These are phyloP conservation scores for Pseudognaphalium luteoalbum DNA, from an alignment of 129 eudicot species.

Conservation along the genomic window DNA sequence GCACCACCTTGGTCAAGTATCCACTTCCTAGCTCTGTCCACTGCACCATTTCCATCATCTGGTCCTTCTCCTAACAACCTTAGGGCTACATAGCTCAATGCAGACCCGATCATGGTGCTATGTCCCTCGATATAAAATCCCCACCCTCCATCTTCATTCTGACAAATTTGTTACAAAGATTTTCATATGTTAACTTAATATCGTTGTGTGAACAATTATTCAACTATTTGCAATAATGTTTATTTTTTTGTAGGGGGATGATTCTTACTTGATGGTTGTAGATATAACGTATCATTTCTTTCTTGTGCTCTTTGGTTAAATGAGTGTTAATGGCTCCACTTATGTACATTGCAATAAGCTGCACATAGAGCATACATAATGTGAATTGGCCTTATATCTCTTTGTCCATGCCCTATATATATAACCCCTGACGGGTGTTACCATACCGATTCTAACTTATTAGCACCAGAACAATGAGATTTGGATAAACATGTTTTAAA, in stretches of 20 bases:
- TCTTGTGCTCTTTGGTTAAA: constrained; percentile 55
- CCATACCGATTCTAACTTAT: background rate
- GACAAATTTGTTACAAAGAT: background rate
- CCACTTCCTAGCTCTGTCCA: constrained; percentile 60
- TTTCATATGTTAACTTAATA: too few species aligned
- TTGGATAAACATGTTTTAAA: too few species aligned
- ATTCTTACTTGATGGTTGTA: constrained; percentile 73
- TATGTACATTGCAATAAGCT: constrained; percentile 69
- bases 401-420: background rate
- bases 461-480: too few species aligned
- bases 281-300: constrained; percentile 66
- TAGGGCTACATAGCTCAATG: constrained; percentile 60
- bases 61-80: constrained; percentile 70
- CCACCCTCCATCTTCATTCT: constrained; percentile 93
- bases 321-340: constrained; percentile 64
- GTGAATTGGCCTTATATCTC: background rate
- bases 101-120: constrained; percentile 83
- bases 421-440: background rate
- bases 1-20: constrained; percentile 82
- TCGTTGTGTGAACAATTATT: background rate
- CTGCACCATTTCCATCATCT: constrained; percentile 54
- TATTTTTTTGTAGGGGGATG: background rate
- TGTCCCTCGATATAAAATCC: constrained; percentile 78
- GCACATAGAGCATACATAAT: constrained; percentile 22
- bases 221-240: background rate